Evolutionary conservation across 768 basidiomycete genomes (phyloP), one percentile per base, ranked within the genome.

Genomic region (Psilocybe sp.): DNA sequence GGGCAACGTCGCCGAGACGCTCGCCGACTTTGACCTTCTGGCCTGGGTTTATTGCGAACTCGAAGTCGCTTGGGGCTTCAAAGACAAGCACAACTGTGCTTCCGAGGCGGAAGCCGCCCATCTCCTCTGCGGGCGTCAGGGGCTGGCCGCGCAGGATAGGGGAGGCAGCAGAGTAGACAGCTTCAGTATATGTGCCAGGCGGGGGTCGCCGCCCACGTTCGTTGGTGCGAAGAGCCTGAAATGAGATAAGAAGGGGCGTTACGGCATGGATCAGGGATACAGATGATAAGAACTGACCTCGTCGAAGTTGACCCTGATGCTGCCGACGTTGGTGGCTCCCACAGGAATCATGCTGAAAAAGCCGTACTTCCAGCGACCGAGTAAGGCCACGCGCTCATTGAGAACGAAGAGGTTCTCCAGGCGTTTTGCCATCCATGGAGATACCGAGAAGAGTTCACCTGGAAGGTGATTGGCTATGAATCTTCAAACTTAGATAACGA

Each of bases 341-440:
- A 99, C 96, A 9, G 97, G 97, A 0, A 97, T 84, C 93, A 98
- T 98, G 20, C 87, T 75, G 67, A 97, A 99, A 77, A 98, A 98
- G 1, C 97, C 97, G 59, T 97, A 74, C 62, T 83, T 84, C 97
- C 97, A 98, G 47, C 92, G 73, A 5, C 97, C 97, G 28, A 98
- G 82, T 16, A 99, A 76, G 1, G 95, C 93, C 8, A 98, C 96
- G 18, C 97, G 85, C 71, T 99, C 97, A 64, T 99, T 98, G n/a
- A 99, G 77, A 8, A 99, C 94, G 57, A 99, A 99, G 14, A 98
- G 70, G 64, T 97, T 92, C 63, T 89, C 82, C 8, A 97, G 74
- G 9, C 94, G 84, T 64, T 89, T 89, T 9, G 90, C 95, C 77
- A 98, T 91, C 71, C 87, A 98, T 0, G 97, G 97, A 3, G 92